A percentile compares a stretch with the other conserved stretches of the same genome.
These are phyloP conservation scores for Apocynum venetum DNA, from an alignment of 257 asterid species.

Conservation along the genomic window DNA sequence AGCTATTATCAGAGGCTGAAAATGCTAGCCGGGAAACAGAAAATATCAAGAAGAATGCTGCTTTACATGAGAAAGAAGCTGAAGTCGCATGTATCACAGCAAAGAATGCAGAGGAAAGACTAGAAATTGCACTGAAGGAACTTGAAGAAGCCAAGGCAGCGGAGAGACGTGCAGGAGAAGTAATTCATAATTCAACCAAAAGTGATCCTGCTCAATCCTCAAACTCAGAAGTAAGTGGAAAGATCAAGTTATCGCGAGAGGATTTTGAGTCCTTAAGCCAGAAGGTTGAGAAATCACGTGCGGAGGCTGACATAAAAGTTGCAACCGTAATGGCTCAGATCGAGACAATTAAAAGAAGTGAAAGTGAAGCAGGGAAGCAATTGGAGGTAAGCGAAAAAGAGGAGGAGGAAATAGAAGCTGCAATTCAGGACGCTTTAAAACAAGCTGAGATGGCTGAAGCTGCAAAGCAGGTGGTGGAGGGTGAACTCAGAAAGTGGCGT, in stretches of 20 bases:
- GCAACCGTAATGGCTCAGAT: constrained; percentile 41
- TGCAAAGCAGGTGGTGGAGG: constrained; percentile 21
- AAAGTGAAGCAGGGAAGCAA: constrained; percentile 9
- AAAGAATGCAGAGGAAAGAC: constrained; percentile 48
- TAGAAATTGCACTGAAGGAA: constrained; percentile 40
- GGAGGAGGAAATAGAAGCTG: constrained; percentile 17
- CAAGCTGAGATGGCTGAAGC: constrained; percentile 29
- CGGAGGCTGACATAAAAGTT: constrained; percentile 37
- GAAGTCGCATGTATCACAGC: constrained; percentile 33
- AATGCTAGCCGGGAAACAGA: constrained; percentile 39
- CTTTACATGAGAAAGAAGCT: constrained; percentile 42
- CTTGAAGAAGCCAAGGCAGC: constrained; percentile 56
- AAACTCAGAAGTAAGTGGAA: constrained; percentile 11
- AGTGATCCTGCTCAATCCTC: constrained; percentile 19
- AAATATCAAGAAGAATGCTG: constrained; percentile 30
- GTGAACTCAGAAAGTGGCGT: constrained; percentile 23
- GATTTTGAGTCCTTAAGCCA: constrained; percentile 26
- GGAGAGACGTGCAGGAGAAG: constrained; percentile 42
- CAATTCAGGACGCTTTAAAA: constrained; percentile 22
- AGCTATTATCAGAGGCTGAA: constrained; percentile 41
- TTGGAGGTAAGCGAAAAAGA: constrained; percentile 18
- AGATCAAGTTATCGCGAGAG: constrained; percentile 23
- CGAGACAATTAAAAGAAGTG: constrained; percentile 21
- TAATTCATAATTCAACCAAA: constrained; percentile 27
- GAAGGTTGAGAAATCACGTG: constrained; percentile 16